phyloP scores from a whole-genome alignment of 2,329 filamentous ascomycete species.

The Pestalotiopsis sp. region DNA sequence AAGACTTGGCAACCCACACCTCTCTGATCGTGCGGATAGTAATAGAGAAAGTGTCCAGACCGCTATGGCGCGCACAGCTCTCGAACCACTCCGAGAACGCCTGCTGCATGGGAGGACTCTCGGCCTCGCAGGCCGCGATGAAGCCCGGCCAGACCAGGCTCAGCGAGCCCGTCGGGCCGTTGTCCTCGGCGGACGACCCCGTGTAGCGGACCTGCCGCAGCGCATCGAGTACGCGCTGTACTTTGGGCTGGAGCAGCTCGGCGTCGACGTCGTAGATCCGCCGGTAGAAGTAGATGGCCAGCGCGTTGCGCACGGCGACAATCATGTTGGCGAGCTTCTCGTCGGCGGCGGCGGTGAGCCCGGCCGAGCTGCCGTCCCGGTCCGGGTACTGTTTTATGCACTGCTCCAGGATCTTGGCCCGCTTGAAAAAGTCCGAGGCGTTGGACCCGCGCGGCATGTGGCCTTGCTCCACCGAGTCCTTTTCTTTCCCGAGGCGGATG shows the following conservation, averaged over 20 bases:
- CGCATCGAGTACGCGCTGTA: constrained; percentile 31
- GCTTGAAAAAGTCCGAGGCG: constrained; percentile 31
- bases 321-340: constrained; percentile 30
- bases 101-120: constrained; percentile 28
- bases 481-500: constrained; percentile 38
- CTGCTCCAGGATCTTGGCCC: constrained; percentile 34
- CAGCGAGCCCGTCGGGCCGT: constrained; percentile 27
- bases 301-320: constrained; percentile 34
- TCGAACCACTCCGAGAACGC: constrained; percentile 36
- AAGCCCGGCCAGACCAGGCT: constrained; percentile 40
- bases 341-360: constrained; percentile 1
- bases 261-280: constrained; percentile 38
- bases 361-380: background rate
- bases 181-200: background rate
- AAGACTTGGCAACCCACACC: constrained; percentile 31
- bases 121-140: constrained; percentile 39
- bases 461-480: constrained; percentile 25
- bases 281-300: constrained; percentile 41
- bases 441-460: constrained; percentile 12
- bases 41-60: constrained; percentile 31
- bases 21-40: constrained; percentile 25
- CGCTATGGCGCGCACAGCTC: constrained; percentile 27
- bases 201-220: constrained; percentile 31
- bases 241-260: constrained; percentile 34
- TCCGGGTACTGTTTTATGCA: constrained; percentile 26